Conservation (phyloP, 2,329 filamentous ascomycete species). For the Ophiosphaerella narmari region DNA sequence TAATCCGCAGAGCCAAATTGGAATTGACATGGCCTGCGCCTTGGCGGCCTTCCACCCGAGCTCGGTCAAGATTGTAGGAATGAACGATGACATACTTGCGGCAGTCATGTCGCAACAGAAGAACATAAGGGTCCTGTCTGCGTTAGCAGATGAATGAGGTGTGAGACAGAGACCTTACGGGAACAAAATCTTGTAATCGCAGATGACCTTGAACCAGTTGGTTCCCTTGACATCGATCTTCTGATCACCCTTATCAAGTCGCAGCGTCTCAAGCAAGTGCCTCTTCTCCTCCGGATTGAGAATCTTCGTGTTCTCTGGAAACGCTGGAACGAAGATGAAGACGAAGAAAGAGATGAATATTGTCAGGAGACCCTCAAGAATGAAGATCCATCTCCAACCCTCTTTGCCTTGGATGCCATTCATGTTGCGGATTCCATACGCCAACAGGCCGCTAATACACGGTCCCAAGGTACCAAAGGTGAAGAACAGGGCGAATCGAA, state of each 20-base stretch:
- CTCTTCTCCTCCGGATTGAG: constrained; percentile 55
- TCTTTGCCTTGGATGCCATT: constrained; percentile 30
- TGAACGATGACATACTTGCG: constrained; percentile 36
- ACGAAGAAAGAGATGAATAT: constrained; percentile 53
- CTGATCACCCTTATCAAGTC: constrained; percentile 53
- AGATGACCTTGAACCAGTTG: constrained; percentile 52
- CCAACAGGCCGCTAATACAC: constrained; percentile 60
- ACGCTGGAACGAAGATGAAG: constrained; percentile 58
- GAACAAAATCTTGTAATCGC: constrained; percentile 62
- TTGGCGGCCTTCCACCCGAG: constrained; percentile 38
- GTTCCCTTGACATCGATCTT: constrained; percentile 54
- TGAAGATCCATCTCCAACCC: constrained; percentile 56
- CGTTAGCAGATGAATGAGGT: constrained; percentile 6
- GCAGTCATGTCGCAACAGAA: constrained; percentile 44
- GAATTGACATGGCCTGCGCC: constrained; percentile 42
- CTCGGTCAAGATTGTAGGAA: constrained; percentile 42
- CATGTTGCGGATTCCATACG: constrained; percentile 47
- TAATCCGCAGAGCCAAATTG: constrained; percentile 39
- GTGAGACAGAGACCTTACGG: constrained; percentile 56
- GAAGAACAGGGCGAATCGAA: constrained; percentile 59
- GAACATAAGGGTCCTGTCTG: constrained; percentile 34
- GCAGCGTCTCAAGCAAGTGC: constrained; percentile 56
- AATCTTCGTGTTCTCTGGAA: constrained; percentile 56
- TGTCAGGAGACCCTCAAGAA: constrained; percentile 63
- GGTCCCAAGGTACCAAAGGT: constrained; percentile 59